Conservation (phyloP, 768 basidiomycete species). For the Xanthoconium purpureum region DNA sequence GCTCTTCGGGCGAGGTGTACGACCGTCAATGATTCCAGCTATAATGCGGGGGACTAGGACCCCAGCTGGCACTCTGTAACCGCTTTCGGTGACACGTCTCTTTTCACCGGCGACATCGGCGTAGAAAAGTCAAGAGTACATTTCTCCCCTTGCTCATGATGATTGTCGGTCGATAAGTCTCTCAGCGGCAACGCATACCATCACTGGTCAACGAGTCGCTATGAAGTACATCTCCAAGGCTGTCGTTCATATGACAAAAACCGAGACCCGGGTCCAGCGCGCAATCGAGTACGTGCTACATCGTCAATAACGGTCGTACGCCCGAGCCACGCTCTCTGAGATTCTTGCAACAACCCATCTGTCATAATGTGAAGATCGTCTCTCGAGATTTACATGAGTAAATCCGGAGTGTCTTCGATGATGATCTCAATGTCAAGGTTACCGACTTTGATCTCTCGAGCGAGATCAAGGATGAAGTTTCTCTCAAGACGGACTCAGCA, state of each 20-base stretch:
- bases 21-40: no score
- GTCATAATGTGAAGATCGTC: constrained; percentile 93
- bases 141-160: constrained; percentile 16
- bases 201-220: constrained; percentile 93
- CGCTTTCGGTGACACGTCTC: constrained; percentile 5
- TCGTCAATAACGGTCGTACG: no score
- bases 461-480: constrained; percentile 94
- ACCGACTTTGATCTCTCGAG: constrained; percentile 98
- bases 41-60: no score
- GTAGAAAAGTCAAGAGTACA: constrained; percentile 98
- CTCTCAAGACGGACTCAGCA: constrained; percentile 66
- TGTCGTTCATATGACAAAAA: constrained; percentile 87
- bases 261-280: constrained; percentile 86
- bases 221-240: constrained; percentile 98
- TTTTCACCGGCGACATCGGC: constrained; percentile 68
- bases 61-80: no score
- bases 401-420: constrained; percentile 90
- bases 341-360: no score
- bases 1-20: no score
- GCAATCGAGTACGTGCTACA: constrained; percentile 89
- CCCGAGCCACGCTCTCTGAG: no score
- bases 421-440: constrained; percentile 89
- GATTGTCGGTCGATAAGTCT: constrained; percentile 20
- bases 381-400: constrained; percentile 83
- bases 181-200: constrained; percentile 31